Evolutionary conservation across 768 basidiomycete species (phyloP).

Genomic region (Trametes gibbosa): DNA sequence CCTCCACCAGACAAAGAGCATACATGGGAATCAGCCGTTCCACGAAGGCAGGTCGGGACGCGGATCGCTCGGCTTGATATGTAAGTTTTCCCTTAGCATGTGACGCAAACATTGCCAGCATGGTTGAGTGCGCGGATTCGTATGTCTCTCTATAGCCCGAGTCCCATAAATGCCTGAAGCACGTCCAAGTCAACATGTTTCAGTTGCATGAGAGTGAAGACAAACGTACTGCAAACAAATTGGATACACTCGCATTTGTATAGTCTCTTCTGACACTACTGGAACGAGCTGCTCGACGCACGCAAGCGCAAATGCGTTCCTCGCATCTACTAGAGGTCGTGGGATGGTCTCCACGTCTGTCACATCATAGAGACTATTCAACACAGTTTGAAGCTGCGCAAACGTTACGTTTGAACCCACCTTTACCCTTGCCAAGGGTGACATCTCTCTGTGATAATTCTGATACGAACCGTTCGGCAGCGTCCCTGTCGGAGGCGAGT

Average conservation of each 20-base stretch:
- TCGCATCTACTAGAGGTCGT: constrained; percentile 28
- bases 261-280: constrained; percentile 48
- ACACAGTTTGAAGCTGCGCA: neutral
- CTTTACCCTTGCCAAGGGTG: constrained; percentile 1
- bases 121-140: constrained; percentile 83
- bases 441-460: constrained; percentile 27
- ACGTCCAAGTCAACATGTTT: neutral
- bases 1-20: constrained; percentile 66
- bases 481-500: constrained; percentile 42
- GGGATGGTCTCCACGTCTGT: neutral
- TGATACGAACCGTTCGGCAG: constrained; percentile 39
- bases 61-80: constrained; percentile 7
- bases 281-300: constrained; percentile 78
- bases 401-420: neutral
- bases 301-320: constrained; percentile 63
- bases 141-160: constrained; percentile 67
- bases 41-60: constrained; percentile 33
- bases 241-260: constrained; percentile 56
- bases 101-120: constrained; percentile 70
- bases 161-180: constrained; percentile 55
- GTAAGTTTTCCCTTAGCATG: constrained; percentile 40
- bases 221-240: constrained; percentile 62
- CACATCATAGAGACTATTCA: neutral
- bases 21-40: constrained; percentile 74
- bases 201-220: neutral